phyloP scores from a whole-genome alignment of 768 basidiomycete species.

The Rhizopogon vinicolor region DNA sequence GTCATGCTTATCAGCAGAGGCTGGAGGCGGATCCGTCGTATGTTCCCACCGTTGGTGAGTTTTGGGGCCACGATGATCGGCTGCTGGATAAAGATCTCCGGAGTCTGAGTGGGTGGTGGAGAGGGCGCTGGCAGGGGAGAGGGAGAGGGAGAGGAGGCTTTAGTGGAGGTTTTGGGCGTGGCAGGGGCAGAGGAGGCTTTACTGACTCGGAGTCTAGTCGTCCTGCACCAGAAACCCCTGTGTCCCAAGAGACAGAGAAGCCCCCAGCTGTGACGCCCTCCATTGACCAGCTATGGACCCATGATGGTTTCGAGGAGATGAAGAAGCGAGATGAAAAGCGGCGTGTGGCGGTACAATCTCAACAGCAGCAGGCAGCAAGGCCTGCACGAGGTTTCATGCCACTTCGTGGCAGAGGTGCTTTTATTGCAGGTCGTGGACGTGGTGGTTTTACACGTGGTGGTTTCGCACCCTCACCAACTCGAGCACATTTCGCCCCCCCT shows the following conservation, averaged over 20 bases:
- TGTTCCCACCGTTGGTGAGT: constrained; percentile 86
- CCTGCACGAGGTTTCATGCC: constrained; percentile 29
- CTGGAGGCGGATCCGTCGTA: constrained; percentile 83
- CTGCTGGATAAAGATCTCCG: constrained; percentile 78
- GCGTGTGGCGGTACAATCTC: constrained; percentile 30
- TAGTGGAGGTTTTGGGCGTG: constrained; percentile 40
- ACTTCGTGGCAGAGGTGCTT: constrained; percentile 45
- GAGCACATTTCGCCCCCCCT: constrained; percentile 24
- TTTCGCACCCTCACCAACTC: constrained; percentile 24
- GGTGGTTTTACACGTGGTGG: constrained; percentile 44
- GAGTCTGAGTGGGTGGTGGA: constrained; percentile 85
- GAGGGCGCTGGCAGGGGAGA: constrained; percentile 71
- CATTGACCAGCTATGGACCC: constrained; percentile 72
- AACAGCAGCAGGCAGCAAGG: constrained; percentile 26
- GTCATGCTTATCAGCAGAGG: constrained; percentile 83
- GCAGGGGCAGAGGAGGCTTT: constrained; percentile 49
- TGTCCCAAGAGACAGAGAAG: constrained; percentile 15
- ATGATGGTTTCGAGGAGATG: constrained; percentile 89
- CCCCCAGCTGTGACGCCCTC: constrained; percentile 39
- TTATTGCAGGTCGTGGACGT: constrained; percentile 38
- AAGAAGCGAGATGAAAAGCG: constrained; percentile 65
- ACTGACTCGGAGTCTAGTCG: constrained; percentile 13
- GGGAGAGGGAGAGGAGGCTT: constrained; percentile 53
- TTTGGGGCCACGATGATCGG: constrained; percentile 95
- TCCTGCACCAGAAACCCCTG: constrained; percentile 2